Percentiles rank a stretch among this genome's conserved stretches.
Conservation (phyloP, 1,284 basidiomycete species). For the Fistulina hepatica region DNA sequence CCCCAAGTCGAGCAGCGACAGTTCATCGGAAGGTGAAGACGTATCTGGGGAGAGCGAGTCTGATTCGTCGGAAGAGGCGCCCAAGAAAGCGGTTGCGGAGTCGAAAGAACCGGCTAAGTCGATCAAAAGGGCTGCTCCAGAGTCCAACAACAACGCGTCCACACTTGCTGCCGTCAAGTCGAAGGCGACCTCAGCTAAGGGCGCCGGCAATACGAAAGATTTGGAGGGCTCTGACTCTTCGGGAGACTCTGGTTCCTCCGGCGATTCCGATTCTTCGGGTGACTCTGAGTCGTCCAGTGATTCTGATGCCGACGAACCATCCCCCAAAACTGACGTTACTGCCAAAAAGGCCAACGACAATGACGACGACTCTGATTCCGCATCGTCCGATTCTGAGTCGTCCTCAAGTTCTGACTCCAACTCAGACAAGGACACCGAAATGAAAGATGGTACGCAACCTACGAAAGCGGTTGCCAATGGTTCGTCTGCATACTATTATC, state of each 20-base stretch:
- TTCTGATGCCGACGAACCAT: slow-evolving; percentile 23
- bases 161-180: too few species aligned
- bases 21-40: too few species aligned
- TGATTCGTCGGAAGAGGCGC: too few species aligned
- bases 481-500: slow-evolving; percentile 16
- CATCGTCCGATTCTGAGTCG: slow-evolving; percentile 14
- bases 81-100: too few species aligned
- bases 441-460: slow-evolving; percentile 28
- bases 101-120: too few species aligned
- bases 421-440: slow-evolving; percentile 38
- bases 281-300: too few species aligned
- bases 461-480: slow-evolving; percentile 35
- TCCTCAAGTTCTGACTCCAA: too few species aligned
- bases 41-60: too few species aligned
- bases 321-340: slow-evolving; percentile 23
- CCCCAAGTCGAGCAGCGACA: too few species aligned
- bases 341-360: slow-evolving; percentile 16
- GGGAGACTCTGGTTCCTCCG: too few species aligned
- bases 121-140: too few species aligned
- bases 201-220: slow-evolving; percentile 20
- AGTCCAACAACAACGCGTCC: too few species aligned
- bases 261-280: slow-evolving; percentile 1
- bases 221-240: slow-evolving; percentile 16
- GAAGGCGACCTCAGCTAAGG: slow-evolving; percentile 16
- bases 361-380: slow-evolving; percentile 14